phyloP scores from a whole-genome alignment of 139 green algal genomes.

The Ulvella scutata region DNA sequence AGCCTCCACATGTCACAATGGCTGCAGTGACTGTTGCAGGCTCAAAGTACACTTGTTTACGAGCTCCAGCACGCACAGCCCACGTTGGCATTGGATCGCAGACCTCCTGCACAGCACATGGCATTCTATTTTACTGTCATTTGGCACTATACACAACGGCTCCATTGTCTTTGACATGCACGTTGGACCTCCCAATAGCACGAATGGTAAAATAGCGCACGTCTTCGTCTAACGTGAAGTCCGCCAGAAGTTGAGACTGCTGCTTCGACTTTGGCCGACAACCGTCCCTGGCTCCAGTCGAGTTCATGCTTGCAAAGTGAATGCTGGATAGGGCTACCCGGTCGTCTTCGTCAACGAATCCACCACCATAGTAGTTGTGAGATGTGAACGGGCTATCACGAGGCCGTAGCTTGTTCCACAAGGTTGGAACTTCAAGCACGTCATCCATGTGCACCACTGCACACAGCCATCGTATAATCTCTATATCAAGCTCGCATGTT shows the following conservation, averaged over 20 bases:
- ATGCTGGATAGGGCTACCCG: slow-evolving; percentile 63
- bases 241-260: neutral
- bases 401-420: neutral
- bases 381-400: slow-evolving; percentile 24
- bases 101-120: slow-evolving; percentile 36
- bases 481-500: too few relatives aligned
- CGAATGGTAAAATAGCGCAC: neutral
- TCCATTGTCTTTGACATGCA: slow-evolving; percentile 15
- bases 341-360: slow-evolving; percentile 66
- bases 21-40: slow-evolving; percentile 65
- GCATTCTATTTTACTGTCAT: too few relatives aligned
- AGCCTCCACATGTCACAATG: slow-evolving; percentile 92
- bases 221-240: neutral
- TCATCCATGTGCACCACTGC: neutral
- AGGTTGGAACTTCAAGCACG: neutral
- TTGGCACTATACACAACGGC: too few relatives aligned
- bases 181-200: neutral
- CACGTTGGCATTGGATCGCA: slow-evolving; percentile 64
- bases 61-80: slow-evolving; percentile 60
- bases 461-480: too few relatives aligned
- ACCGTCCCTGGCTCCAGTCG: slow-evolving; percentile 22
- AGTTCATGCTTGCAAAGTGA: slow-evolving; percentile 52
- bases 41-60: slow-evolving; percentile 76
- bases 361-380: slow-evolving; percentile 69
- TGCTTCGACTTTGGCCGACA: slow-evolving; percentile 3